phyloP scores from a whole-genome alignment of 2,329 filamentous ascomycete species.

The Phyllosticta citrichinensis region DNA sequence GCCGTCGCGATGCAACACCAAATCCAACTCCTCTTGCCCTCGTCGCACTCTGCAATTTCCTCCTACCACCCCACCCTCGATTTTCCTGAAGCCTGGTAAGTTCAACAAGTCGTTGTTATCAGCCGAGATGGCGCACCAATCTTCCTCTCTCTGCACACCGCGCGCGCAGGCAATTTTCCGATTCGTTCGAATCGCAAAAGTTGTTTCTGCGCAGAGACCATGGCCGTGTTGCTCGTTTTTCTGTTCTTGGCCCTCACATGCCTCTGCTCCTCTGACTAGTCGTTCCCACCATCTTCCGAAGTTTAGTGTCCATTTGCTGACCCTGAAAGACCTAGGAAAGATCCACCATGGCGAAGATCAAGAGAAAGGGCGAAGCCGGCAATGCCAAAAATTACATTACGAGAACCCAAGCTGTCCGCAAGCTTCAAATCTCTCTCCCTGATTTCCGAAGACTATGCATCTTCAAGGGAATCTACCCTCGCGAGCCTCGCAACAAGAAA shows the following conservation, averaged over 20 bases:
- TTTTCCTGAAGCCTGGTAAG: constrained; percentile 1
- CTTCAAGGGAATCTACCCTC: constrained; percentile 98
- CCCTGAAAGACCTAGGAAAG: background rate
- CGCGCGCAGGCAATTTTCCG: background rate
- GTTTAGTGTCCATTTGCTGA: background rate
- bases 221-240: background rate
- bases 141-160: background rate
- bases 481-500: constrained; percentile 93
- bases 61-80: background rate
- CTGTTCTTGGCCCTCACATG: background rate
- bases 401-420: constrained; percentile 90
- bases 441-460: constrained; percentile 98
- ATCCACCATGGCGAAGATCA: constrained; percentile 26
- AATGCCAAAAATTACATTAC: constrained; percentile 98
- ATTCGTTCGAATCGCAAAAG: background rate
- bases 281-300: background rate
- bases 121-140: background rate
- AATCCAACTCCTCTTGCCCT: background rate
- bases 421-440: constrained; percentile 91
- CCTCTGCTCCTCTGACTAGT: background rate
- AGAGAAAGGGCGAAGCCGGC: constrained; percentile 61
- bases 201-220: background rate
- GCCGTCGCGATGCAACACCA: background rate
- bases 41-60: background rate
- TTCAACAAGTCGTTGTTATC: background rate